These are phyloP conservation scores for Arctostaphylos glauca DNA, from an alignment of 148 eudicot genomes.

Conservation along the genomic window DNA sequence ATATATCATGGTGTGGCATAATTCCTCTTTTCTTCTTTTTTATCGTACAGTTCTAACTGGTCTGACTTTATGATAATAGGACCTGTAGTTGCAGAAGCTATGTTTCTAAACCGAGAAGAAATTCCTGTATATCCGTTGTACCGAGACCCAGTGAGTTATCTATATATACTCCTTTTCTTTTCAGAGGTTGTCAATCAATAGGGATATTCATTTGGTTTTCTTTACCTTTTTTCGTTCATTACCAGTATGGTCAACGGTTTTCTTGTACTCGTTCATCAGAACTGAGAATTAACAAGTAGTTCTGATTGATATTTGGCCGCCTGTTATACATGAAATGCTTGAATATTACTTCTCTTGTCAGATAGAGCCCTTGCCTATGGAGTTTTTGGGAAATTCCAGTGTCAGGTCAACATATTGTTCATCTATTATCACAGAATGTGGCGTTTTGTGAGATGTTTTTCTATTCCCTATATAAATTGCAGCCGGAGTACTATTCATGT, in stretches of 20 bases:
- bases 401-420: not conserved
- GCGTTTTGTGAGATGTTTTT: not conserved
- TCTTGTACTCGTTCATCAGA: not conserved
- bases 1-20: not conserved
- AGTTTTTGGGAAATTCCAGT: not conserved
- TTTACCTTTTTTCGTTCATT: not conserved
- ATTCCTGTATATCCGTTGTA: constrained; percentile 83
- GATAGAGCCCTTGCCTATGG: not conserved
- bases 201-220: not conserved
- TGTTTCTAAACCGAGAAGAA: constrained; percentile 93
- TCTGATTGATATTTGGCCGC: not conserved
- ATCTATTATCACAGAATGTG: not conserved
- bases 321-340: not conserved
- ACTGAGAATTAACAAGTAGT: not conserved
- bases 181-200: not conserved
- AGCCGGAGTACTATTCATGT: not conserved
- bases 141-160: constrained; percentile 82
- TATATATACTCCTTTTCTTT: constrained; percentile 1
- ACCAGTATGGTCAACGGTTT: not conserved
- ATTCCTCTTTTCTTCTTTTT: constrained; percentile 4
- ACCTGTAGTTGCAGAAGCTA: constrained; percentile 96
- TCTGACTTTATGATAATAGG: constrained; percentile 38
- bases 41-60: not conserved
- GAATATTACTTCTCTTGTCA: not conserved
- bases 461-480: not conserved